Evolutionary conservation across 495 filamentous ascomycete genomes (phyloP).

Genomic region (Penicillium crystallinum): DNA sequence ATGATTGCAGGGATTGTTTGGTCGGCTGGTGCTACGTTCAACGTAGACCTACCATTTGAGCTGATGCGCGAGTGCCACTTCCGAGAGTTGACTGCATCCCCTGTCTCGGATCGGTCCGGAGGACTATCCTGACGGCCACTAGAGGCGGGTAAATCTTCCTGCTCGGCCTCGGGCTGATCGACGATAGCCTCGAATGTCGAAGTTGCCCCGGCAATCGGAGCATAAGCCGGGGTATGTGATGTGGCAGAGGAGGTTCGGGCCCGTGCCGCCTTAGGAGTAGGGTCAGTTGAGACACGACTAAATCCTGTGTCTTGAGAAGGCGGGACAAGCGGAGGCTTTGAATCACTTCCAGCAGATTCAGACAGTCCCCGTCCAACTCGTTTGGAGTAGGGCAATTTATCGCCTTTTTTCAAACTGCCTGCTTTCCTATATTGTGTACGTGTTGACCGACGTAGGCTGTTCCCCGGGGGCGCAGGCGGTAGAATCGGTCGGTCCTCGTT

Average conservation of each 20-base stretch:
- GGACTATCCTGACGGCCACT: slow-evolving; percentile 3
- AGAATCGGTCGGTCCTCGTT: slow-evolving; percentile 86
- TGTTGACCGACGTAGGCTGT: slow-evolving; percentile 81
- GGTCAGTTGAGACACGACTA: slow-evolving; percentile 71
- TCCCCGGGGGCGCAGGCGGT: slow-evolving; percentile 63
- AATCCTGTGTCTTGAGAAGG: slow-evolving; percentile 48
- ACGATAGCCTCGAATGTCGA: slow-evolving; percentile 27
- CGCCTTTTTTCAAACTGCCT: slow-evolving; percentile 77
- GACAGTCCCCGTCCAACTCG: slow-evolving; percentile 53
- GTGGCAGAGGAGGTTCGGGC: slow-evolving; percentile 27
- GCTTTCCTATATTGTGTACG: slow-evolving; percentile 80
- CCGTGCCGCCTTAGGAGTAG: slow-evolving; percentile 44
- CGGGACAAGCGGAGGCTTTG: slow-evolving; percentile 36
- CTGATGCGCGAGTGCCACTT: slow-evolving; percentile 42
- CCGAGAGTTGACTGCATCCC: slow-evolving; percentile 8
- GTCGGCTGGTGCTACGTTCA: slow-evolving; percentile 29
- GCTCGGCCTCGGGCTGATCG: slow-evolving; percentile 25
- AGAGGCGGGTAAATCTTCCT: slow-evolving; percentile 9
- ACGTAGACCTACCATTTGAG: slow-evolving; percentile 45
- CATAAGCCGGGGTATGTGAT: slow-evolving; percentile 17
- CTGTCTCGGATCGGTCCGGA: slow-evolving; percentile 5
- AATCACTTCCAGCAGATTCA: slow-evolving; percentile 50
- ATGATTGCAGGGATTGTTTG: slow-evolving; percentile 61
- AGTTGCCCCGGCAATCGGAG: slow-evolving; percentile 16
- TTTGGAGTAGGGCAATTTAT: slow-evolving; percentile 71